Evolutionary conservation across 108 stramenopile genomes (phyloP).

Genomic region (Skeletonema tropicum): DNA sequence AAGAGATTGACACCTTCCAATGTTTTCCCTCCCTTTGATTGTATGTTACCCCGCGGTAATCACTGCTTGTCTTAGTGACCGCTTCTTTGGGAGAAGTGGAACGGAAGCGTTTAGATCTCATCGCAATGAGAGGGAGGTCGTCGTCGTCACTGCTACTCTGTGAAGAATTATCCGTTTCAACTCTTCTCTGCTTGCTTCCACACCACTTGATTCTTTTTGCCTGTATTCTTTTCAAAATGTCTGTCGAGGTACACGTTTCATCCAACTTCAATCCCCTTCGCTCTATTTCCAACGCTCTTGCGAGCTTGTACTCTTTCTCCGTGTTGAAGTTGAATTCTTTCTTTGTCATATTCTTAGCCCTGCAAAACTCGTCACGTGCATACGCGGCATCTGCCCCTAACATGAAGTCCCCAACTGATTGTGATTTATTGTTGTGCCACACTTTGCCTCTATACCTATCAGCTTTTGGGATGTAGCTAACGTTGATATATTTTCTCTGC

Average conservation of each 20-base stretch:
- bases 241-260: neutral
- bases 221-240: neutral
- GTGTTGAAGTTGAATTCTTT: neutral
- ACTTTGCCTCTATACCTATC: neutral
- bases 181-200: neutral
- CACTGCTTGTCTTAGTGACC: neutral
- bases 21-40: neutral
- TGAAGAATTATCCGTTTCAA: neutral
- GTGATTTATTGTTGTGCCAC: neutral
- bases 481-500: neutral
- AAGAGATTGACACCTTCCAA: neutral
- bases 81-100: neutral
- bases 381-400: neutral
- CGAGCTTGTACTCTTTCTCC: neutral
- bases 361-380: neutral
- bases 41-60: neutral
- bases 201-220: neutral
- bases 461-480: neutral
- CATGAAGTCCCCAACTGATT: neutral
- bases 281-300: neutral
- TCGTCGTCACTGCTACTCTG: constrained; percentile 3
- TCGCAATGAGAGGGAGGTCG: neutral
- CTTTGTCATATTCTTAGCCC: neutral
- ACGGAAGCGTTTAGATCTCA: neutral
- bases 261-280: neutral